Conservation (phyloP, 2,329 filamentous ascomycete genomes). For the Celoporthe dispersa region DNA sequence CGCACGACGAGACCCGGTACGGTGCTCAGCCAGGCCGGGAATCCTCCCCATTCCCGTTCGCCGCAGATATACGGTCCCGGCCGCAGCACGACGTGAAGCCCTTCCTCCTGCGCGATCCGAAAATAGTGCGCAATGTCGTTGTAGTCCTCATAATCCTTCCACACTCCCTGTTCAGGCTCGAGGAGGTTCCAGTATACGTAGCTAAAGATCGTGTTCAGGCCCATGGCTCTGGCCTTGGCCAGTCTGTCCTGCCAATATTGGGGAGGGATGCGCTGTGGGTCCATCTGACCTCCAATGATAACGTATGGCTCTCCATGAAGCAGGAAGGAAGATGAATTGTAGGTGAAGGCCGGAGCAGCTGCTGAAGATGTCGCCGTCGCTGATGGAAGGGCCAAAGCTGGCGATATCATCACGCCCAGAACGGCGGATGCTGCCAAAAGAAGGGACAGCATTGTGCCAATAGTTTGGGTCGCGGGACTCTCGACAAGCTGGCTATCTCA, state of each 20-base stretch:
- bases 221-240: conserved; percentile 50
- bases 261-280: conserved; percentile 53
- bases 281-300: conserved; percentile 55
- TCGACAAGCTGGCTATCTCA: background rate
- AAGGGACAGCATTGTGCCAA: background rate
- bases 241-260: conserved; percentile 53
- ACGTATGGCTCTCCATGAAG: conserved; percentile 45
- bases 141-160: conserved; percentile 40
- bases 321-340: conserved; percentile 44
- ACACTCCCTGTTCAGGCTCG: conserved; percentile 46
- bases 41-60: conserved; percentile 54
- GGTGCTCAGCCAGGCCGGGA: conserved; percentile 50
- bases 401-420: background rate
- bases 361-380: conserved; percentile 8
- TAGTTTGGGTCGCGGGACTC: background rate
- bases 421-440: background rate
- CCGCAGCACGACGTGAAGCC: conserved; percentile 49
- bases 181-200: conserved; percentile 57
- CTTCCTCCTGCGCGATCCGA: conserved; percentile 50
- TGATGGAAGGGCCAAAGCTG: background rate
- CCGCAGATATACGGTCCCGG: conserved; percentile 55
- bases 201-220: conserved; percentile 54
- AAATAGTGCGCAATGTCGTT: conserved; percentile 56
- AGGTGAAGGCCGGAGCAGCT: conserved; percentile 41
- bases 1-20: conserved; percentile 47